Conservation (phyloP, 2,329 filamentous ascomycete species). For the Byssochlamys sp. region DNA sequence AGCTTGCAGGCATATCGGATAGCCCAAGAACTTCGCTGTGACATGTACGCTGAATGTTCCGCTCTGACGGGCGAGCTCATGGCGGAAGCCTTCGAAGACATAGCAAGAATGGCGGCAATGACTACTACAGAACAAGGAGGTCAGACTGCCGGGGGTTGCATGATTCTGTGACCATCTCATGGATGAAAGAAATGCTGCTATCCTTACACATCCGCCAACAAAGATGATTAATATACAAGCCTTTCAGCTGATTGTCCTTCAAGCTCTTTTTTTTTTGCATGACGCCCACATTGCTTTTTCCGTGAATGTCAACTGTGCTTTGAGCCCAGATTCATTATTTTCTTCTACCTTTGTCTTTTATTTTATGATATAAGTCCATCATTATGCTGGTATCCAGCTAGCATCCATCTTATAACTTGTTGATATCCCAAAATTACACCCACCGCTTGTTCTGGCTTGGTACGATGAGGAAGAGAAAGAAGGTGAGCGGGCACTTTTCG, state of each 20-base stretch:
- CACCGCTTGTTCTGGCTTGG: background rate
- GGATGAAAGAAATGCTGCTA: background rate
- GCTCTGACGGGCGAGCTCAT: conserved; percentile 52
- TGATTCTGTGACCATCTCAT: conserved; percentile 26
- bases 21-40: conserved; percentile 51
- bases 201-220: background rate
- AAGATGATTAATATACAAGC: background rate
- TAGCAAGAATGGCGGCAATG: conserved; percentile 49
- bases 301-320: background rate
- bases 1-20: conserved; percentile 43
- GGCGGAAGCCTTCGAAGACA: conserved; percentile 51
- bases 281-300: background rate
- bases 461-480: background rate
- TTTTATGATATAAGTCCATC: background rate
- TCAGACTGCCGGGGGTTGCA: conserved; percentile 36
- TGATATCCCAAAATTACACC: background rate
- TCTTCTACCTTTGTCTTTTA: background rate
- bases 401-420: too few relatives aligned
- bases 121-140: conserved; percentile 48
- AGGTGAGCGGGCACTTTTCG: background rate
- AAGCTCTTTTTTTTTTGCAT: background rate
- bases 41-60: conserved; percentile 55
- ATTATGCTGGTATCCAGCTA: background rate
- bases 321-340: background rate
- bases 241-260: background rate